Evolutionary conservation across 768 basidiomycete genomes (phyloP).

Genomic region (Antrodiella citrinella): DNA sequence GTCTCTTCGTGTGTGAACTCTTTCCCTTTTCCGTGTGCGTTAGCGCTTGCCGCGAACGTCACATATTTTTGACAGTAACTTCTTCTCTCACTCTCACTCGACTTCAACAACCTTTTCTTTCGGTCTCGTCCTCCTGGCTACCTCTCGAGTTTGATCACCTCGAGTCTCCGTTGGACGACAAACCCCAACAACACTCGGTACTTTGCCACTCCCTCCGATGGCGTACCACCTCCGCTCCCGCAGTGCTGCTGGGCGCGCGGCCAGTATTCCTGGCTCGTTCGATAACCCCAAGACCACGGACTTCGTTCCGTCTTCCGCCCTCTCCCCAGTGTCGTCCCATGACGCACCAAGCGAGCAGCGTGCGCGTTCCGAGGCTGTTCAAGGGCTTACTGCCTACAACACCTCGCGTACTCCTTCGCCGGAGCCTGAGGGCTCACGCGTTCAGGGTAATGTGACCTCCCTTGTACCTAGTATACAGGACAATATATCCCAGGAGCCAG

Average conservation of each 20-base stretch:
- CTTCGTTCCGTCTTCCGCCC: background rate
- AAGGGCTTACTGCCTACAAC: background rate
- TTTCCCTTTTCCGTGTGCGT: background rate
- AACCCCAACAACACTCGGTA: background rate
- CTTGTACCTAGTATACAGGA: background rate
- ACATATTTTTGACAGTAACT: background rate
- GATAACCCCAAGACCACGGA: background rate
- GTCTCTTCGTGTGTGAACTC: background rate
- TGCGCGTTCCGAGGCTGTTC: background rate
- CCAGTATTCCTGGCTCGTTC: background rate
- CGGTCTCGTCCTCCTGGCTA: background rate
- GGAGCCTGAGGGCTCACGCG: background rate
- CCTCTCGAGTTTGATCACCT: background rate
- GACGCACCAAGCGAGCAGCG: background rate
- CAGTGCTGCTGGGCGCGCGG: background rate
- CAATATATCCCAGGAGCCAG: background rate
- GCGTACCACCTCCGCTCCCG: background rate
- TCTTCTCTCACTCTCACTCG: background rate
- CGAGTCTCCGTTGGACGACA: background rate
- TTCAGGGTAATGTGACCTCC: background rate
- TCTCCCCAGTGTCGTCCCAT: background rate
- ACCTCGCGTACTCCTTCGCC: background rate
- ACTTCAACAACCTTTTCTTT: background rate
- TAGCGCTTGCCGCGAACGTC: background rate
- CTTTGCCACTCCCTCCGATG: background rate